Percentiles rank a stretch among this genome's conserved stretches.
Conservation (phyloP, 2,329 filamentous ascomycete species). For the Ophiostoma perfectum region DNA sequence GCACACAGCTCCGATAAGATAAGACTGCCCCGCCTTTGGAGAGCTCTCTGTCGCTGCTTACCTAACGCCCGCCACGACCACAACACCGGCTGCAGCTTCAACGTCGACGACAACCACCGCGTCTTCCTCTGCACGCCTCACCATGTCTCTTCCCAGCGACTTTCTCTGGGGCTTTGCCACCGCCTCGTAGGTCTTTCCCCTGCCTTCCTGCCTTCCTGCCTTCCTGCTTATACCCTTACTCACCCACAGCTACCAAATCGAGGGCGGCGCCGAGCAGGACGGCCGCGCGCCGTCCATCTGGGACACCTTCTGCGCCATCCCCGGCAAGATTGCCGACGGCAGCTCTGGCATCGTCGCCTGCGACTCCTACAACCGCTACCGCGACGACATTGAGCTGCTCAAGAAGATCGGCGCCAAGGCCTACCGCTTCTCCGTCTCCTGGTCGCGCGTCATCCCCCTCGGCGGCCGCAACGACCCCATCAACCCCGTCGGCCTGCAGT, state of each 20-base stretch:
- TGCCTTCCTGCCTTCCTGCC: background rate
- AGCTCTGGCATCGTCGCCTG: slow-evolving; percentile 72
- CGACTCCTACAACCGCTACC: slow-evolving; percentile 77
- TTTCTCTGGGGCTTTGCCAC: slow-evolving; percentile 79
- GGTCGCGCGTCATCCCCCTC: slow-evolving; percentile 79
- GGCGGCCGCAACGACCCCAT: slow-evolving; percentile 76
- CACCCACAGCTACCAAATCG: slow-evolving; percentile 70
- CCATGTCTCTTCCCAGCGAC: slow-evolving; percentile 59
- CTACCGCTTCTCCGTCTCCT: slow-evolving; percentile 82
- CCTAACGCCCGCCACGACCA: background rate
- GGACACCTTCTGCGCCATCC: slow-evolving; percentile 79
- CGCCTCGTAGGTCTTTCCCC: slow-evolving; percentile 52
- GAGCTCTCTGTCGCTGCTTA: background rate
- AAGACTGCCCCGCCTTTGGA: slow-evolving; percentile 3
- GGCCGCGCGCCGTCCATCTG: slow-evolving; percentile 79
- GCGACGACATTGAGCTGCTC: slow-evolving; percentile 70
- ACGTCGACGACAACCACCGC: background rate
- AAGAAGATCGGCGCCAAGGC: slow-evolving; percentile 66
- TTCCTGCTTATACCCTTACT: background rate
- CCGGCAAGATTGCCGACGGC: slow-evolving; percentile 76
- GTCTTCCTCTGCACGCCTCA: slow-evolving; percentile 22
- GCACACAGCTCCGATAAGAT: slow-evolving; percentile 2
- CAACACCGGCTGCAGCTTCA: background rate
- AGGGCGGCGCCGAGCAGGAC: slow-evolving; percentile 68
- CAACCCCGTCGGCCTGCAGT: slow-evolving; percentile 70